These are phyloP conservation scores for Marasmius fiardii DNA, from an alignment of 1,284 basidiomycete genomes.

Conservation along the genomic window DNA sequence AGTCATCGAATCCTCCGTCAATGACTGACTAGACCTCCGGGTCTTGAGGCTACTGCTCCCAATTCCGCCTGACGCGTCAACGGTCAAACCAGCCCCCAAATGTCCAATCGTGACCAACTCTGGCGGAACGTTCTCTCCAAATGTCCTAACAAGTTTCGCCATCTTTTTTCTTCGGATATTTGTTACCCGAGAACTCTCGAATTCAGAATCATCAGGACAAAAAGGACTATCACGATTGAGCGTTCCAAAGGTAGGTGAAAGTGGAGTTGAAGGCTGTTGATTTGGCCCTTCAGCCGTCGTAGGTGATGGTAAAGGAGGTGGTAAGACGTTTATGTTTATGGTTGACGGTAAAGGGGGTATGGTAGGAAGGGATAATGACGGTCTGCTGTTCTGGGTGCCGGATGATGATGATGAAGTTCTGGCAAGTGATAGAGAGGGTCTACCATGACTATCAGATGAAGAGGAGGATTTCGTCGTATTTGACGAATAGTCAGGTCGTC, in stretches of 20 bases:
- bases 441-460: no score
- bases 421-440: not conserved
- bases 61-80: not conserved
- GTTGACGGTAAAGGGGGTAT: not conserved
- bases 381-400: no score
- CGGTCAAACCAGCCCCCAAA: not conserved
- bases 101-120: not conserved
- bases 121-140: not conserved
- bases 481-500: no score
- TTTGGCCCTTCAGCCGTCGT: no score
- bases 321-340: not conserved
- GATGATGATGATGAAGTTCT: not conserved
- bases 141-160: not conserved
- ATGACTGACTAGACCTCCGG: no score
- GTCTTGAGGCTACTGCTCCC: not conserved
- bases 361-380: not conserved
- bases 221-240: not conserved
- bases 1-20: no score
- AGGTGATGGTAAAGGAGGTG: not conserved
- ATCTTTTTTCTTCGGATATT: not conserved
- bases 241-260: not conserved
- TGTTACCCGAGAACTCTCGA: not conserved
- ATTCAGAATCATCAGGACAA: not conserved
- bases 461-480: no score
- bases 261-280: not conserved